phyloP scores from a whole-genome alignment of 768 basidiomycete species.

The Mycena polygramma region DNA sequence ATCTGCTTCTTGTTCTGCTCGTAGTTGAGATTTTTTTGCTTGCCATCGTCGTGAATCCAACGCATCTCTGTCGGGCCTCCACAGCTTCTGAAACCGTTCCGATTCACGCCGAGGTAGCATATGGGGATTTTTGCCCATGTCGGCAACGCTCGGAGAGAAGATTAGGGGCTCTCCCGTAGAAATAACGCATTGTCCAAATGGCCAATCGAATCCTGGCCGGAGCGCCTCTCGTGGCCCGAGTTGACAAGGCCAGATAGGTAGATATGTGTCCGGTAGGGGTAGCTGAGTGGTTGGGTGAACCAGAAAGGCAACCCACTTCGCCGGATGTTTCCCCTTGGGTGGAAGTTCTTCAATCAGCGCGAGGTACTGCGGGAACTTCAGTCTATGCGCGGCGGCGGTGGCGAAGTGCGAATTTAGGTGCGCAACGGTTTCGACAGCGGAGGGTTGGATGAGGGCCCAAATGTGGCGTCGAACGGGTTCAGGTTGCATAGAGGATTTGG shows the following conservation, averaged over 20 bases:
- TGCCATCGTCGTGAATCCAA: not conserved
- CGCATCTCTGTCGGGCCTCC: not conserved
- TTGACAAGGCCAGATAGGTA: conserved; percentile 9
- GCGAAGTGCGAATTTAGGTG: not conserved
- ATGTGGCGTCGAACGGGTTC: not conserved
- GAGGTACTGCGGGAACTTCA: conserved; percentile 7
- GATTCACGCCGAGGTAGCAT: not conserved
- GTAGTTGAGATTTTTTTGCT: not conserved
- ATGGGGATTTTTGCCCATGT: not conserved
- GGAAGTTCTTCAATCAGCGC: conserved; percentile 1
- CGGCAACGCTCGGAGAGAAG: not conserved
- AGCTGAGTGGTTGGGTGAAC: not conserved
- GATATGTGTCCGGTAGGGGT: not conserved
- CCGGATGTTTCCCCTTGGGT: too few relatives aligned
- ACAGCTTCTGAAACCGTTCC: not conserved
- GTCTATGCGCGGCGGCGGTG: not conserved
- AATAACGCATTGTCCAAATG: conserved; percentile 9
- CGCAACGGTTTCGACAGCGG: not conserved
- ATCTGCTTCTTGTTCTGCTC: not conserved
- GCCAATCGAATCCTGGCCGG: conserved; percentile 12
- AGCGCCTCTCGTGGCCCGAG: not conserved
- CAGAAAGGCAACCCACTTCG: not conserved
- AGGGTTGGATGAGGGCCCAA: conserved; percentile 10
- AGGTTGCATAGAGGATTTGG: too few relatives aligned
- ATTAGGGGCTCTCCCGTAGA: not conserved